Evolutionary conservation across 352 stramenopile genomes (phyloP), one percentile per base, ranked within the genome.

Genomic region (Plasmopara muralis): DNA sequence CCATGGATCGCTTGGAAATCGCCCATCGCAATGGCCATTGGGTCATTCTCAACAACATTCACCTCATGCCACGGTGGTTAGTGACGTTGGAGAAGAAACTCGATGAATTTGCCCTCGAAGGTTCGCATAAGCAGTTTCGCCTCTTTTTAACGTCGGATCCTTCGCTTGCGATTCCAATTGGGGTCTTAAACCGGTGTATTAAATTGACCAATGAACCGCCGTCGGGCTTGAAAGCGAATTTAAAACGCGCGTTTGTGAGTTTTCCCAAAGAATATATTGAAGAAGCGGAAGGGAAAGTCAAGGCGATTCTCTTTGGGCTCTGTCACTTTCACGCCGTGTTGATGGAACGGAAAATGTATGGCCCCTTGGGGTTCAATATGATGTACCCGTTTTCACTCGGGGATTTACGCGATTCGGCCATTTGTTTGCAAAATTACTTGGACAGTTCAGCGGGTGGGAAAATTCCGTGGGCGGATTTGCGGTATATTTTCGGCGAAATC

Each of bases 41-140:
- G 95, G 95, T 98, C 8, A 97, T 98, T 51, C 76, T 98, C 33
- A 98, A 98, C 68, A 98, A 98, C 64, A 96, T 98, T 45, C 95
- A 98, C 58, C 68, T 98, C 40, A 98, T 98, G 95, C 93, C 94
- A 7, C 87, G 88, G 12, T 98, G 94, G 95, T 72, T 98, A 30
- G 70, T 96, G 37, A 85, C 95, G 50, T 89, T 98, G 5, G 95
- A 98, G 74, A 98, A 98, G 60, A 98, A 98, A 53, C 77, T 98
- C 20, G 95, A 98, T 48, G 91, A 98, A 59, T 98, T 98, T 56
- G 87, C 83, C 13, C 62, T 94, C 12, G 87, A 96, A 64, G 88
- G 83, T 3, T 97, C 86, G 48, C 92, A 98, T 66, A 90, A 97
- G 59, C 89, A 96, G 56, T 98, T 98, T 60, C 77, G 94, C 4